A percentile compares a stretch with the other conserved stretches of the same genome.
Evolutionary conservation across 345 rosid species (phyloP).

Genomic region (Chamaenerion angustifolium): DNA sequence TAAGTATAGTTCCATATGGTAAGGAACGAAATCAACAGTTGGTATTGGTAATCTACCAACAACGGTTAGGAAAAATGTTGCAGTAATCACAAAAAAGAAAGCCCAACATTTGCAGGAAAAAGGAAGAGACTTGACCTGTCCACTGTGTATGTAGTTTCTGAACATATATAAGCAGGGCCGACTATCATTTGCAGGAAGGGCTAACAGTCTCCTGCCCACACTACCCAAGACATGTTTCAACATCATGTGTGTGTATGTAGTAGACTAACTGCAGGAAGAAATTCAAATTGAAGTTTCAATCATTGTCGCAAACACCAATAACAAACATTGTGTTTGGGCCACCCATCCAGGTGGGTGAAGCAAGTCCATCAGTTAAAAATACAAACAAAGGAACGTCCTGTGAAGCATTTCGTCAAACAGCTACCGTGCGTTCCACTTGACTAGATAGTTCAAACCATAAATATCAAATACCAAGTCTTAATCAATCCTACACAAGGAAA

Average conservation of each 20-base stretch:
- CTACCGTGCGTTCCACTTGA: background rate
- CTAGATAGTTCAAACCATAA: too few species aligned
- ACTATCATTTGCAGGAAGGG: background rate
- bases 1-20: background rate
- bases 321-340: too few species aligned
- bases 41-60: background rate
- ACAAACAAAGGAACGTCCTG: background rate
- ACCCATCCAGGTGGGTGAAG: too few species aligned
- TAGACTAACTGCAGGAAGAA: background rate
- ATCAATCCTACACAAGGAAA: too few species aligned
- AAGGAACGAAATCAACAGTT: background rate
- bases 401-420: background rate
- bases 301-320: too few species aligned
- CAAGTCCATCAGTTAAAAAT: too few species aligned
- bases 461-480: too few species aligned
- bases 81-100: too few species aligned
- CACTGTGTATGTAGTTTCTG: background rate
- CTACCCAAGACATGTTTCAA: constrained; percentile 1
- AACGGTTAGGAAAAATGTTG: too few species aligned
- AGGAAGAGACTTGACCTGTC: constrained; percentile 3
- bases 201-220: background rate
- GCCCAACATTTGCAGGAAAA: too few species aligned
- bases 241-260: constrained; percentile 1
- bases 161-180: background rate
- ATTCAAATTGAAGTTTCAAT: background rate